A percentile compares a stretch with the other conserved stretches of the same genome.
phyloP scores from a whole-genome alignment of 148 eudicot species.

The Persicaria maculosa region DNA sequence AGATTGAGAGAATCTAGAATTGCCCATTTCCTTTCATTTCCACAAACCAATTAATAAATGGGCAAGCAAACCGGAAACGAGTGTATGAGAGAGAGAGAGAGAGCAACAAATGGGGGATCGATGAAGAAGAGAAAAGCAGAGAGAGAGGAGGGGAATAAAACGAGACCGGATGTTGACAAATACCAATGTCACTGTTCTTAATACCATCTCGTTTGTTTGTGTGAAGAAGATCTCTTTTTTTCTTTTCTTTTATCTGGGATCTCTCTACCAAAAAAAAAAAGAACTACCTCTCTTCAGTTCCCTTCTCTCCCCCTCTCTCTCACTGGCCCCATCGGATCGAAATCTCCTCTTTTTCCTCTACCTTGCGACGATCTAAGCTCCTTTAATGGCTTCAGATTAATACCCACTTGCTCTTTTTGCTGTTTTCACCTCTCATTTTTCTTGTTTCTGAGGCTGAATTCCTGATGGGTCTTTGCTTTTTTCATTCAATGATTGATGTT shows the following conservation, averaged over 20 bases:
- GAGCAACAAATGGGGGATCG: constrained; percentile 11
- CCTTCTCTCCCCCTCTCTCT: not conserved
- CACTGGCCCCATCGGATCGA: constrained; percentile 56
- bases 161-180: constrained; percentile 98
- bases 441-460: too few relatives aligned
- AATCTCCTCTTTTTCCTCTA: constrained; percentile 24
- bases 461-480: not conserved
- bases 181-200: constrained; percentile 87
- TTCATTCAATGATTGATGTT: constrained; percentile 19
- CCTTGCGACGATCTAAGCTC: constrained; percentile 19
- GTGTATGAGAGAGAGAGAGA: constrained; percentile 14
- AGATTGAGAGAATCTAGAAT: constrained; percentile 46
- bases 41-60: constrained; percentile 2
- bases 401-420: constrained; percentile 21
- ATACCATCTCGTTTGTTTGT: constrained; percentile 83
- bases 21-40: constrained; percentile 24
- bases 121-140: constrained; percentile 4
- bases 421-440: too few relatives aligned
- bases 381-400: constrained; percentile 27
- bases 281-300: not conserved
- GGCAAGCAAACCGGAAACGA: constrained; percentile 8
- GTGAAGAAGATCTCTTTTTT: constrained; percentile 56
- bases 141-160: constrained; percentile 55
- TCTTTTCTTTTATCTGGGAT: constrained; percentile 85
- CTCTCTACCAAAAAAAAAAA: constrained; percentile 35